phyloP scores from a whole-genome alignment of 2,329 filamentous ascomycete species.

The Colletotrichum magnum region DNA sequence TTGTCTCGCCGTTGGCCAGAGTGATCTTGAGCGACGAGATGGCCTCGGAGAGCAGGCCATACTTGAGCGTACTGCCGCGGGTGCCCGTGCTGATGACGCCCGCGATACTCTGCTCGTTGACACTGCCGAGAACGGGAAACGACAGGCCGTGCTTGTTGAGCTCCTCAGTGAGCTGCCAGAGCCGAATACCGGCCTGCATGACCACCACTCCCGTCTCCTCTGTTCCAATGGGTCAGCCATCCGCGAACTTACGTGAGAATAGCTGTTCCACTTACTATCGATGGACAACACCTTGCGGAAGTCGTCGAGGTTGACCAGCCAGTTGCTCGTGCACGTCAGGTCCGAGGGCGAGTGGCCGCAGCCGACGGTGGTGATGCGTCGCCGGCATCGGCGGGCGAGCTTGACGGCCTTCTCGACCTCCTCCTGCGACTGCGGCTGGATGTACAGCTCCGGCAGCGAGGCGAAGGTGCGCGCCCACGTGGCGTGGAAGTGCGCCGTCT shows the following conservation, averaged over 20 bases:
- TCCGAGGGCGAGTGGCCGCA: conserved; percentile 93
- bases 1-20: conserved; percentile 82
- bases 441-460: conserved; percentile 90
- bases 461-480: conserved; percentile 97
- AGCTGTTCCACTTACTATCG: conserved; percentile 56
- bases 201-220: conserved; percentile 75
- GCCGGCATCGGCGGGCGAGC: conserved; percentile 84
- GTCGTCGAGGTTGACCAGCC: conserved; percentile 94
- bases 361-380: conserved; percentile 86
- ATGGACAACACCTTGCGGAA: conserved; percentile 81
- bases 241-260: not conserved
- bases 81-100: conserved; percentile 96
- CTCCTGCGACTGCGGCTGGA: conserved; percentile 83
- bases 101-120: conserved; percentile 93
- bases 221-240: conserved; percentile 46
- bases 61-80: conserved; percentile 87
- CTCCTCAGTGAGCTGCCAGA: conserved; percentile 80
- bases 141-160: conserved; percentile 84
- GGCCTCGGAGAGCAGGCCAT: conserved; percentile 88
- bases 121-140: conserved; percentile 93
- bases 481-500: conserved; percentile 80
- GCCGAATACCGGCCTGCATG: conserved; percentile 90
- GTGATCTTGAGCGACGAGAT: conserved; percentile 84
- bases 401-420: conserved; percentile 89
- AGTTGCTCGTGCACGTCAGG: conserved; percentile 92